Base-by-base conservation (phyloP, 2,329 filamentous ascomycete genomes). In the Colletotrichum chlorophyti region DNA sequence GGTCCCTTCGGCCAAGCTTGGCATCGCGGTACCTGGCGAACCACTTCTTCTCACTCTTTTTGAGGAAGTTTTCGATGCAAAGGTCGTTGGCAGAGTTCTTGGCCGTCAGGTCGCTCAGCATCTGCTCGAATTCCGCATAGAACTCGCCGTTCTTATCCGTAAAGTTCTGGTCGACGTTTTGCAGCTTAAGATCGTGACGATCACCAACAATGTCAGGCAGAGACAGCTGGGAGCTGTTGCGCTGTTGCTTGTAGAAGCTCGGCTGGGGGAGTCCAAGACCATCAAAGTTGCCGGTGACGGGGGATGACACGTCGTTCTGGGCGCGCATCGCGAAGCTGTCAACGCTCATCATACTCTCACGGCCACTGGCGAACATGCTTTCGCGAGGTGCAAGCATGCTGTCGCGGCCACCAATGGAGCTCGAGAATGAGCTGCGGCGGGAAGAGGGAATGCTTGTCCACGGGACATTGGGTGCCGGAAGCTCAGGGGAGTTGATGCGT, bases 101-200 rank as follows among this genome's bases (percentile, higher is more conserved):
- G 8, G 81, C 84, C 41, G 66, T 70, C 14, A 89, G 73, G 2
- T 71, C 69, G 27, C 84, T 79, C 2, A 89, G 77, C 65, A 78
- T 83, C 68, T 81, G 78, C 55, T 84, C 81, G 61, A 88, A 89
- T 2, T 74, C 77, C 59, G 76, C 76, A 62, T 83, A 85, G 68
- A 86, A 89, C 61, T 86, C 78, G 27, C 85, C 86, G 29, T 79
- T 84, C 42, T 81, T 80, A 66, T 89, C 87, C 6, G 83, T 88
- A 72, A 90, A 90, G 73, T 85, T 86, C 3, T 86, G 86, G 63
- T 87, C 85, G 0, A 89, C 83, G 53, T 88, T 85, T 66, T 89
- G 86, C 14, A 88, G 78, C 60, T 83, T 81, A 66, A 82, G 86
- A 65, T 87, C 81, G 50, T 81, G 82, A 66, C 86, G 85, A 57